Percentiles rank a stretch among this genome's conserved stretches.
Conservation (phyloP, 371 early-diverging fungal species). For the Apophysomyces trapeziformis region DNA sequence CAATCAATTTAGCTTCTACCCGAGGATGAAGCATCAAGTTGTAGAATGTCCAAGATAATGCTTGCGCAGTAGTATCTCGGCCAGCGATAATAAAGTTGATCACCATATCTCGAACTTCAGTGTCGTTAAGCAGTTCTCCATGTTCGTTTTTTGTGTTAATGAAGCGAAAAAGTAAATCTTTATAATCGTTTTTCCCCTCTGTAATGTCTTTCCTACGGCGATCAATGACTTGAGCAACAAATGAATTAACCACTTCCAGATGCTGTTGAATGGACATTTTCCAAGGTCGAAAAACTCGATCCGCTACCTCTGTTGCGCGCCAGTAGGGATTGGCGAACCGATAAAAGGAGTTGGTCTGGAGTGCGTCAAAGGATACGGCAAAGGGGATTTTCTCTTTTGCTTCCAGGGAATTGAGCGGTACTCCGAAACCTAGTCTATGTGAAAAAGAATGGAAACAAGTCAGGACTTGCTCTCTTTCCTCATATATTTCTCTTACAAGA, state of each 20-base stretch:
- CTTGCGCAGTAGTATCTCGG: slow-evolving; percentile 76
- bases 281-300: slow-evolving; percentile 35
- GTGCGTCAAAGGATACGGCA: slow-evolving; percentile 56
- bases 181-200: slow-evolving; percentile 38
- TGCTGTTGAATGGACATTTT: slow-evolving; percentile 44
- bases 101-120: slow-evolving; percentile 66
- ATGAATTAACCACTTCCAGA: slow-evolving; percentile 48
- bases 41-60: slow-evolving; percentile 74
- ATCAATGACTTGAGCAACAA: slow-evolving; percentile 50
- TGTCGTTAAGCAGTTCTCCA: slow-evolving; percentile 52
- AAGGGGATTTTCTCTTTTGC: slow-evolving; percentile 44
- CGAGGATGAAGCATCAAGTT: slow-evolving; percentile 56
- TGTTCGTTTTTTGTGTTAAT: slow-evolving; percentile 61
- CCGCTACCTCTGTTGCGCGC: slow-evolving; percentile 45
- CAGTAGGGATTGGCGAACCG: slow-evolving; percentile 60
- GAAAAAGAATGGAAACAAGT: neutral
- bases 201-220: slow-evolving; percentile 44
- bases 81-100: slow-evolving; percentile 74
- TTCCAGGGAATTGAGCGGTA: slow-evolving; percentile 42
- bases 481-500: slow-evolving; percentile 31
- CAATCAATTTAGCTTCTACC: slow-evolving; percentile 57
- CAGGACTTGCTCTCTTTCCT: slow-evolving; percentile 19
- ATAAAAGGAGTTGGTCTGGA: slow-evolving; percentile 41
- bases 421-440: slow-evolving; percentile 48
- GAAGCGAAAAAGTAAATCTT: slow-evolving; percentile 66